Percentiles rank a stretch among this genome's conserved stretches.
Conservation (phyloP, 768 basidiomycete genomes). For the Rhizopogon roseolus region DNA sequence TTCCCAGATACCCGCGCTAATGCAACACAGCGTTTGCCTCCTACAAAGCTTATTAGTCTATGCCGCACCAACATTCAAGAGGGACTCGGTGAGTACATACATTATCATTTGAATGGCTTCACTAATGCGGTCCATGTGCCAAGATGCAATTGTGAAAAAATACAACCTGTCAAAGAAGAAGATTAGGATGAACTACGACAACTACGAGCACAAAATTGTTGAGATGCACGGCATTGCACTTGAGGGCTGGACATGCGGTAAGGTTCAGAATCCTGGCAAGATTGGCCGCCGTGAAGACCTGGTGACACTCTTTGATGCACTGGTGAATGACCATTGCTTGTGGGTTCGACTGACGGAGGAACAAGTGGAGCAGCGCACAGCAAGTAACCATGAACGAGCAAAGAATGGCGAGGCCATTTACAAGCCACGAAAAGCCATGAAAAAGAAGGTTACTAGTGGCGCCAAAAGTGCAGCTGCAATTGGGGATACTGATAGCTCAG, state of each 20-base stretch:
- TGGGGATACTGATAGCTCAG: neutral
- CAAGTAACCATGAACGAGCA: neutral
- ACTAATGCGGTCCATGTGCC: too few species aligned
- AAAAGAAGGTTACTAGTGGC: neutral
- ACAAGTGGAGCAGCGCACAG: neutral
- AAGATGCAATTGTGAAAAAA: too few species aligned
- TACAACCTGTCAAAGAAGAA: neutral
- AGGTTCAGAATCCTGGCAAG: neutral
- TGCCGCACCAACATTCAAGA: too few species aligned
- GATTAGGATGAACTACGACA: slow-evolving; percentile 10
- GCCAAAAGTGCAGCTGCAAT: neutral
- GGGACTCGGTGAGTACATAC: too few species aligned
- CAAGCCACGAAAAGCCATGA: neutral
- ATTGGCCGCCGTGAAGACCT: neutral
- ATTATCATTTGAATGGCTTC: too few species aligned
- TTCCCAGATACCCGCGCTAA: too few species aligned
- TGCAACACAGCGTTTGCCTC: too few species aligned
- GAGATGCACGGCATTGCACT: slow-evolving; percentile 6
- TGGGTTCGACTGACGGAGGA: neutral
- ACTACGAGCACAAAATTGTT: slow-evolving; percentile 9
- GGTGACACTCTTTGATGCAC: neutral
- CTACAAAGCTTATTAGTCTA: too few species aligned
- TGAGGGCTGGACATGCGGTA: slow-evolving; percentile 5
- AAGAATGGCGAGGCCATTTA: neutral
- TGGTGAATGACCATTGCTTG: neutral